Percentiles rank a stretch among this genome's conserved stretches.
phyloP scores from a whole-genome alignment of 352 stramenopile genomes.

The Achlya hypogyna region DNA sequence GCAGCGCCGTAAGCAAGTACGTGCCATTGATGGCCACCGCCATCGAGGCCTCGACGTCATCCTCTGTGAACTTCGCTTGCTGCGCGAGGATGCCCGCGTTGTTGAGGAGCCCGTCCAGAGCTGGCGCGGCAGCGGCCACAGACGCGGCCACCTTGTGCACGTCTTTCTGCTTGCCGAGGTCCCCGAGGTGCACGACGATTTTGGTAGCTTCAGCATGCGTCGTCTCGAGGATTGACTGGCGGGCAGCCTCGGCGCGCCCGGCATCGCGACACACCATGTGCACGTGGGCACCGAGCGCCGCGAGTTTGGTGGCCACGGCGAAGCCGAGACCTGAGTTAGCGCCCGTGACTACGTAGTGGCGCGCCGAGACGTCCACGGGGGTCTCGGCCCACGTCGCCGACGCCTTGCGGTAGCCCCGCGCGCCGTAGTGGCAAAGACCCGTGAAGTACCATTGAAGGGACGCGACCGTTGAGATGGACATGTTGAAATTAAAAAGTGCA shows the following conservation, averaged over 20 bases:
- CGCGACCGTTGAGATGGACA: slow-evolving; percentile 5
- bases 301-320: slow-evolving; percentile 32
- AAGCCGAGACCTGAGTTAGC: slow-evolving; percentile 38
- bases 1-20: slow-evolving; percentile 36
- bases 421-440: slow-evolving; percentile 4
- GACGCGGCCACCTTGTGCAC: slow-evolving; percentile 30
- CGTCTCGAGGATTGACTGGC: slow-evolving; percentile 30
- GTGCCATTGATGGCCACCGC: slow-evolving; percentile 33
- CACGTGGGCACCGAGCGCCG: slow-evolving; percentile 29
- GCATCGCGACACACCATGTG: slow-evolving; percentile 43
- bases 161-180: slow-evolving; percentile 36
- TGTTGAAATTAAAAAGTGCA: background rate
- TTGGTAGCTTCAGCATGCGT: slow-evolving; percentile 20
- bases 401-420: background rate
- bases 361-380: slow-evolving; percentile 27
- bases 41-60: slow-evolving; percentile 35
- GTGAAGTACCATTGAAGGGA: slow-evolving; percentile 15
- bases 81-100: slow-evolving; percentile 40
- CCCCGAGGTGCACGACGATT: slow-evolving; percentile 35
- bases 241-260: slow-evolving; percentile 28
- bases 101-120: slow-evolving; percentile 39
- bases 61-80: slow-evolving; percentile 25
- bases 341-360: slow-evolving; percentile 42
- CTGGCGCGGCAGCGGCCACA: slow-evolving; percentile 22
- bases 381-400: background rate